Evolutionary conservation across 2,329 filamentous ascomycete genomes (phyloP), one percentile per base, ranked within the genome.

Genomic region (Hymenoscyphus infarciens): DNA sequence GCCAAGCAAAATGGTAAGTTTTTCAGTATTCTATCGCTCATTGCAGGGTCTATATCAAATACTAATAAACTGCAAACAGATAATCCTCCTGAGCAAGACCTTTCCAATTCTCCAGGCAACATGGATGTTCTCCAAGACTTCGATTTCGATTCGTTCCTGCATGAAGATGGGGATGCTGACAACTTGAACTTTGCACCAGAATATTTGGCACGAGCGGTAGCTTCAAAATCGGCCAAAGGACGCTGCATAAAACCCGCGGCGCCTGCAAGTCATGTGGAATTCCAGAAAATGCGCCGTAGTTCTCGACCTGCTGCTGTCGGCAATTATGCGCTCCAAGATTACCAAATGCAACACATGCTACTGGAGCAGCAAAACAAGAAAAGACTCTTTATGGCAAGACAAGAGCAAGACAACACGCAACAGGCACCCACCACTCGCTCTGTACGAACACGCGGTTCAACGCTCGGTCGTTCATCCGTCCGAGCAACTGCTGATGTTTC

Each of bases 331-430:
- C 33, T 60, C 6, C 52, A 60, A 33, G 59, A 56, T 42, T 56
- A 56, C n/a, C 33, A 60, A 22, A 60, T 42, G 59, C 59, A 55
- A 45, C 13, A 19, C 2, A 60, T 56, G 52, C 25, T 29, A 29
- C 35, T 60, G 4, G 33, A 60, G 13, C 59, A 60, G n/a, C 52
- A 55, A 35, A 56, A 42, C 31, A 56, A 42, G 16, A 60, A 54
- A 27, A n/a, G 58, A 6, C 27, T 8, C 19, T 42, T 55, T 22
- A 60, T 56, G 33, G 27, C 29, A 38, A 22, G 57, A n/a, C 35
- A 38, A 38, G 35, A 38, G 35, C 35, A 38, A 38, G 33, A 38
- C 13, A 38, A 38, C 35, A 38, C 4, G 35, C 11, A 38, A 15
- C 35, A 15, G 33, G 13, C 29, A 31, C 1, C 29, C 5, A 5